Conservation (phyloP, 495 filamentous ascomycete genomes). For the Evernia prunastri region DNA sequence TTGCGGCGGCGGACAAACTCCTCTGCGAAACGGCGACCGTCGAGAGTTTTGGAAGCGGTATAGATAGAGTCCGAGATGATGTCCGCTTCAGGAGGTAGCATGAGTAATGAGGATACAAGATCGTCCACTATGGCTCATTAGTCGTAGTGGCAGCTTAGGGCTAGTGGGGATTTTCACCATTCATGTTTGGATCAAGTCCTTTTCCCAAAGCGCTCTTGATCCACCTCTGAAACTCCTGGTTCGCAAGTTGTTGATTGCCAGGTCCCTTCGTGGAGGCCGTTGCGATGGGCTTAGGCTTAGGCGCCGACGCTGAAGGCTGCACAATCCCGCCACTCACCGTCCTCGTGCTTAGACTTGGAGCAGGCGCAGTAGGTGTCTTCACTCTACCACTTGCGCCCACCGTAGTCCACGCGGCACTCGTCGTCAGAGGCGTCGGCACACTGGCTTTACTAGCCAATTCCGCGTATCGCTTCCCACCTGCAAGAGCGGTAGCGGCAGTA, state of each 20-base stretch:
- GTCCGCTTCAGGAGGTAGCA: conserved; percentile 66
- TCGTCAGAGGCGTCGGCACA: conserved; percentile 35
- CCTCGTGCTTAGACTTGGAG: conserved; percentile 44
- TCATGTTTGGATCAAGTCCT: conserved; percentile 54
- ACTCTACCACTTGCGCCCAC: conserved; percentile 92
- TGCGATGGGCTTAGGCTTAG: conserved; percentile 40
- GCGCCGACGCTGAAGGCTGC: conserved; percentile 35
- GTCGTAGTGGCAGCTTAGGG: conserved; percentile 2
- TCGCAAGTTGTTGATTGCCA: conserved; percentile 50
- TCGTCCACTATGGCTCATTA: conserved; percentile 59
- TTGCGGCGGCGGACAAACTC: conserved; percentile 91
- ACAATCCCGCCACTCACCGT: conserved; percentile 46
- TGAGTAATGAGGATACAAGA: conserved; percentile 66
- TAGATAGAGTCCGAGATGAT: conserved; percentile 90
- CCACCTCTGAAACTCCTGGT: conserved; percentile 93
- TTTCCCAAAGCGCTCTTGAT: conserved; percentile 63
- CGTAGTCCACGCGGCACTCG: conserved; percentile 76
- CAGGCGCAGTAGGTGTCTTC: conserved; percentile 59
- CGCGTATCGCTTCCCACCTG: conserved; percentile 82
- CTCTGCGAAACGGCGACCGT: conserved; percentile 85
- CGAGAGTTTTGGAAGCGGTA: conserved; percentile 72
- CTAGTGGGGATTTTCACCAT: conserved; percentile 38
- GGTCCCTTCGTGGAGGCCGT: conserved; percentile 31
- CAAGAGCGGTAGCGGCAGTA: conserved; percentile 41
- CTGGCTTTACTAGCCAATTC: conserved; percentile 81